phyloP scores from a whole-genome alignment of 1,284 basidiomycete species.

The Amylostereum areolatum region DNA sequence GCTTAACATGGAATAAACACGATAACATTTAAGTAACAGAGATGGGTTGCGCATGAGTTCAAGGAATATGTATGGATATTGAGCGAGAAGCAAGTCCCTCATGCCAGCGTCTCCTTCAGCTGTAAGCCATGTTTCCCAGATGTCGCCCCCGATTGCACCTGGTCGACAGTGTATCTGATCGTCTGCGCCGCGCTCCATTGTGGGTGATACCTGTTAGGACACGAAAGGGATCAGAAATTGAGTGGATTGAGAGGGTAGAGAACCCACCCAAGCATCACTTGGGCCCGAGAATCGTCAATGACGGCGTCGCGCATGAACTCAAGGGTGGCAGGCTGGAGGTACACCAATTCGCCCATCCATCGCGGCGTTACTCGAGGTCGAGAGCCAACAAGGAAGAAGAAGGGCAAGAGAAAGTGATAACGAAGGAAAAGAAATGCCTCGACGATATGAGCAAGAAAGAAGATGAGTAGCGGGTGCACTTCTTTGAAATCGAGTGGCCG shows the following conservation, averaged over 20 bases:
- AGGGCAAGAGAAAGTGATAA: slow-evolving; percentile 21
- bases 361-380: slow-evolving; percentile 21
- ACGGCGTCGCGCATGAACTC: slow-evolving; percentile 24
- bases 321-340: slow-evolving; percentile 26
- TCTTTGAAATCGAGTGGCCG: slow-evolving; percentile 20
- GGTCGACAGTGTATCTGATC: slow-evolving; percentile 26
- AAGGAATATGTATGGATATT: too few species aligned
- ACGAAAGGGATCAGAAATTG: background rate
- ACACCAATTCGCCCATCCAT: slow-evolving; percentile 26
- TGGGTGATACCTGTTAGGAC: slow-evolving; percentile 21
- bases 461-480: slow-evolving; percentile 24
- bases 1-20: too few species aligned
- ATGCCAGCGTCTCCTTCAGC: slow-evolving; percentile 3
- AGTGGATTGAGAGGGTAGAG: background rate
- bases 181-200: slow-evolving; percentile 25
- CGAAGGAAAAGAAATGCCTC: slow-evolving; percentile 26
- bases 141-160: slow-evolving; percentile 20
- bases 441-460: slow-evolving; percentile 23
- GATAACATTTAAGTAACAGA: too few species aligned
- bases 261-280: slow-evolving; percentile 25
- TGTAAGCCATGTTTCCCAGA: slow-evolving; percentile 10
- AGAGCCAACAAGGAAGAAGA: slow-evolving; percentile 13
- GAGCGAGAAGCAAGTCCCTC: too few species aligned
- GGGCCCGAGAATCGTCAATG: slow-evolving; percentile 28
- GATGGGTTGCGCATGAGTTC: too few species aligned